Conservation (phyloP, 768 basidiomycete genomes). For the Boletus rex-veris region DNA sequence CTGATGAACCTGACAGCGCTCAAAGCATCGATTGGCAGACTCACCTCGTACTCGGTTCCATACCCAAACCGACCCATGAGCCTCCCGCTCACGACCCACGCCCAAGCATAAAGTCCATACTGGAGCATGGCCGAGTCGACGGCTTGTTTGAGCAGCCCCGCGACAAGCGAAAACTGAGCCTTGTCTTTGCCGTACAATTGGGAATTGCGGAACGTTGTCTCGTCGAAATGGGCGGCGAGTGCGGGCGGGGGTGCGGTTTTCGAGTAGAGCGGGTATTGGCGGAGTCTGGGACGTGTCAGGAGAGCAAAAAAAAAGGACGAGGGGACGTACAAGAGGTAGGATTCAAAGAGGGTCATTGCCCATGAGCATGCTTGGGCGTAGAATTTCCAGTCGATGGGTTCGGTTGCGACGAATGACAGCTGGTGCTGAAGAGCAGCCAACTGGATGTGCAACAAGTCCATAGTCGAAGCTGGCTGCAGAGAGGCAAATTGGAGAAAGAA, state of each 20-base stretch:
- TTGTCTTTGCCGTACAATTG: conserved; percentile 92
- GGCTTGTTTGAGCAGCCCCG: conserved; percentile 69
- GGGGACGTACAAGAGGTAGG: conserved; percentile 72
- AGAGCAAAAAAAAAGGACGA: not conserved
- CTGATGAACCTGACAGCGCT: not conserved
- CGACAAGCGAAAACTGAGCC: conserved; percentile 74
- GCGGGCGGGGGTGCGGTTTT: conserved; percentile 68
- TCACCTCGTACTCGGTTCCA: conserved; percentile 69
- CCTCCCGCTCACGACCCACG: conserved; percentile 65
- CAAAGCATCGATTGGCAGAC: not conserved
- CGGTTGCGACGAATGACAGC: conserved; percentile 68
- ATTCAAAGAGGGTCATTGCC: conserved; percentile 79
- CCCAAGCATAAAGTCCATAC: conserved; percentile 77
- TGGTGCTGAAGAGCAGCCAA: conserved; percentile 54
- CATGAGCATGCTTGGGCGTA: conserved; percentile 80
- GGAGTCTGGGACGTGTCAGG: conserved; percentile 35
- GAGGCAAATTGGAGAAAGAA: not conserved
- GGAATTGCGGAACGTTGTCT: conserved; percentile 78
- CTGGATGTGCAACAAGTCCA: conserved; percentile 62
- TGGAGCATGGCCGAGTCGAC: conserved; percentile 70
- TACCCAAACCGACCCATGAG: conserved; percentile 55
- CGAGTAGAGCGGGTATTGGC: conserved; percentile 84
- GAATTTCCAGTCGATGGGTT: conserved; percentile 75
- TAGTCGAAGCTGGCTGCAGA: not conserved
- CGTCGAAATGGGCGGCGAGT: conserved; percentile 64